Conservation (phyloP, 495 filamentous ascomycete genomes). For the Neurospora intermedia region DNA sequence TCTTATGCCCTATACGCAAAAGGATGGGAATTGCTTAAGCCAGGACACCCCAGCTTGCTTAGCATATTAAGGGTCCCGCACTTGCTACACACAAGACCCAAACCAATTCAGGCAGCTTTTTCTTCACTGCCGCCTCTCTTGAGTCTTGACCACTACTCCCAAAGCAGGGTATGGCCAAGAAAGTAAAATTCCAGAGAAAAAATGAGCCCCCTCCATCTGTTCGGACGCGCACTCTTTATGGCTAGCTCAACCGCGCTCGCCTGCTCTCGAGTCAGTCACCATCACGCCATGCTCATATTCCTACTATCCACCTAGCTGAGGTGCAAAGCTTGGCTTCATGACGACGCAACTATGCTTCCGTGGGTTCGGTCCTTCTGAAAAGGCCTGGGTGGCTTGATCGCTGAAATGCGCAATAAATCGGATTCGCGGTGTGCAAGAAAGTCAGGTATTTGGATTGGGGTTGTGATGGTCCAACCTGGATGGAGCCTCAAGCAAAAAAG, state of each 20-base stretch:
- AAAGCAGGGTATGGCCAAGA: not conserved
- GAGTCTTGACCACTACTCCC: not conserved
- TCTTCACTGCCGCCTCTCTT: not conserved
- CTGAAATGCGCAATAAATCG: not conserved
- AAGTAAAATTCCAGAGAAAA: not conserved
- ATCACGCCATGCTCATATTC: not conserved
- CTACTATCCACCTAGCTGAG: not conserved
- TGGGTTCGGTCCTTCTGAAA: not conserved
- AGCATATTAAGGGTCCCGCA: not conserved
- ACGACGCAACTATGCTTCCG: not conserved
- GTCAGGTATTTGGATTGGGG: not conserved
- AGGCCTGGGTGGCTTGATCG: not conserved
- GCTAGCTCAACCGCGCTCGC: not conserved
- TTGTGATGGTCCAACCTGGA: not conserved
- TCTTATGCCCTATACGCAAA: not conserved
- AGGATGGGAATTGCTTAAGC: not conserved
- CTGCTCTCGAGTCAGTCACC: not conserved
- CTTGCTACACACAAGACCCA: not conserved
- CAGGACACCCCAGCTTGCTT: not conserved
- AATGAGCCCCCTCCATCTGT: not conserved
- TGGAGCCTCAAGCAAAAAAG: not conserved
- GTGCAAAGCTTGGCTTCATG: not conserved
- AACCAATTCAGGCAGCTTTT: not conserved
- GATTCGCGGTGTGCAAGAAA: not conserved
- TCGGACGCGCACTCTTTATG: not conserved